Conservation (phyloP, 805 yeast genomes). For the Myxozyma sirexii region DNA sequence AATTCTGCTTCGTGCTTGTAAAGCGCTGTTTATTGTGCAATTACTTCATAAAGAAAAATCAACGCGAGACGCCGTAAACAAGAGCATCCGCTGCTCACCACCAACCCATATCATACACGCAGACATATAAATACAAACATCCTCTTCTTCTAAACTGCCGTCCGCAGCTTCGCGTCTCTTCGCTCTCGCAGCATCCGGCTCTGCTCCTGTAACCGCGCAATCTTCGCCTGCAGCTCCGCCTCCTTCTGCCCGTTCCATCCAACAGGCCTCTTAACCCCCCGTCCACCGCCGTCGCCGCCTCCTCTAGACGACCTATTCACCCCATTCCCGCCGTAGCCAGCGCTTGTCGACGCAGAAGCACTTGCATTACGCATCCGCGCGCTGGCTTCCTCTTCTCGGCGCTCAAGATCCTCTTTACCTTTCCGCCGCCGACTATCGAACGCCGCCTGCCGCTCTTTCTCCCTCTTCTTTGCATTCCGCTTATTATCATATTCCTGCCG, state of each 20-base stretch:
- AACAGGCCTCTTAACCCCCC: constrained; percentile 1
- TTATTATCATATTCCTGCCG: constrained; percentile 73
- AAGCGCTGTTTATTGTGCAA: too few species aligned
- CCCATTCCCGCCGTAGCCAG: neutral
- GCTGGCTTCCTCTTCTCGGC: constrained; percentile 23
- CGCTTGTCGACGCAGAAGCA: neutral
- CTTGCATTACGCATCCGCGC: neutral
- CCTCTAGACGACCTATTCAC: neutral
- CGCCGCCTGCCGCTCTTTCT: constrained; percentile 20
- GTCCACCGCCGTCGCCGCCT: neutral
- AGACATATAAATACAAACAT: neutral
- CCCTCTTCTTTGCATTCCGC: constrained; percentile 18
- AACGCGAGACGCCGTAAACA: neutral
- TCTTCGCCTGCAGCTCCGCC: constrained; percentile 18
- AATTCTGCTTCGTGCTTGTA: too few species aligned
- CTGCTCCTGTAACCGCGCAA: constrained; percentile 27
- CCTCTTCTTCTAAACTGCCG: neutral
- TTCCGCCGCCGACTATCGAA: constrained; percentile 23
- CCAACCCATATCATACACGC: neutral
- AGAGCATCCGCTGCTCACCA: neutral
- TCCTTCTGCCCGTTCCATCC: constrained; percentile 19
- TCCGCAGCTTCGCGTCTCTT: constrained; percentile 25
- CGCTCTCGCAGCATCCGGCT: constrained; percentile 22
- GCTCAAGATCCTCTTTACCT: constrained; percentile 29
- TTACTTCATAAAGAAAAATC: neutral